Conservation (phyloP, 2,329 filamentous ascomycete species). For the Fusarium scirpi region DNA sequence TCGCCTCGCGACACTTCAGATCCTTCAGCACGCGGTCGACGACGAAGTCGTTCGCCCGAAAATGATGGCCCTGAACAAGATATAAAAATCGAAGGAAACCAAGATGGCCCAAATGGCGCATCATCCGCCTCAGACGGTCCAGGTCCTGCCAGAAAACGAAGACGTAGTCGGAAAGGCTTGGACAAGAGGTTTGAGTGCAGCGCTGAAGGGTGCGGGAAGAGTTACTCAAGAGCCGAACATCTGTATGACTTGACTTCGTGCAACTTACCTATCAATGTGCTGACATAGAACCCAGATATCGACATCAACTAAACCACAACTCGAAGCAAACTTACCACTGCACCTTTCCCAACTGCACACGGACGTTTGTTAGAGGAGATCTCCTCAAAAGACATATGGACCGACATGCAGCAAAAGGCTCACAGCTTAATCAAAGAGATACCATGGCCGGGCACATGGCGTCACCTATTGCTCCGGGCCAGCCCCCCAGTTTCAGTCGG, state of each 20-base stretch:
- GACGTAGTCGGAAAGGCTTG: slow-evolving; percentile 80
- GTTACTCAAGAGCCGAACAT: slow-evolving; percentile 95
- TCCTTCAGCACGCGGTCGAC: slow-evolving; percentile 54
- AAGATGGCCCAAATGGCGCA: slow-evolving; percentile 54
- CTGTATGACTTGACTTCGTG: slow-evolving; percentile 67
- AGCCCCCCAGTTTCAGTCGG: slow-evolving; percentile 62
- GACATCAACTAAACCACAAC: slow-evolving; percentile 95
- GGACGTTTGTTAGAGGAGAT: slow-evolving; percentile 93
- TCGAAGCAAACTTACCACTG: slow-evolving; percentile 96
- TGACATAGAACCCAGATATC: slow-evolving; percentile 65
- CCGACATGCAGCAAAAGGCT: slow-evolving; percentile 82
- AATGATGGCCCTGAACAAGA: slow-evolving; percentile 58
- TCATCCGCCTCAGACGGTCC: slow-evolving; percentile 67
- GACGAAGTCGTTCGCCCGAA: slow-evolving; percentile 57
- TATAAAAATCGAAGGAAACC: slow-evolving; percentile 52
- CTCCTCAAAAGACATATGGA: slow-evolving; percentile 88
- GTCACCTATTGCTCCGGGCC: slow-evolving; percentile 57
- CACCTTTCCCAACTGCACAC: slow-evolving; percentile 89
- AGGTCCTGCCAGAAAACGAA: slow-evolving; percentile 72
- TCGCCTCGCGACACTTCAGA: slow-evolving; percentile 51
- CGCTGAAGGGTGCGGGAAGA: slow-evolving; percentile 90
- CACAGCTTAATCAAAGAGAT: slow-evolving; percentile 80
- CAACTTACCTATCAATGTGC: neutral
- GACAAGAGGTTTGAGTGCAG: slow-evolving; percentile 89
- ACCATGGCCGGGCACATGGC: slow-evolving; percentile 55